Percentiles rank a stretch among this genome's conserved stretches.
Evolutionary conservation across 1,139 yeast species (phyloP).

Genomic region (Suhomyces kunorum): DNA sequence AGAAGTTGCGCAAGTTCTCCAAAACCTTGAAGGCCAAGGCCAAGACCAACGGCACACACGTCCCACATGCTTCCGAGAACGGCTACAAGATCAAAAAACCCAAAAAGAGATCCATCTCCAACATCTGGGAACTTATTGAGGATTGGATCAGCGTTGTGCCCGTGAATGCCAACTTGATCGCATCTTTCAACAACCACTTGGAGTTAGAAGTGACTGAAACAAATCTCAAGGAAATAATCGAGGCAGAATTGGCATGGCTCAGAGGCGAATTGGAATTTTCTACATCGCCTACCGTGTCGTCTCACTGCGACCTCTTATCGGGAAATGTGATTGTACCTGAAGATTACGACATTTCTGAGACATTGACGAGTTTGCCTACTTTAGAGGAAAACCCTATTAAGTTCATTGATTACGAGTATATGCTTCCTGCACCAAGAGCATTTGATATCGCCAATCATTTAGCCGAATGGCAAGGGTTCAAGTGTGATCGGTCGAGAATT

Average conservation of each 20-base stretch:
- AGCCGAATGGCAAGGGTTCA: constrained; percentile 86
- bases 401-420: constrained; percentile 80
- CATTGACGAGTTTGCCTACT: constrained; percentile 25
- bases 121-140: constrained; percentile 60
- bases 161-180: constrained; percentile 41
- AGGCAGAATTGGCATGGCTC: constrained; percentile 59
- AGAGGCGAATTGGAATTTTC: constrained; percentile 35
- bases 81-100: constrained; percentile 17
- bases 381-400: constrained; percentile 50
- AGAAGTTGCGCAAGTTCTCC: constrained; percentile 41
- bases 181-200: constrained; percentile 41
- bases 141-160: constrained; percentile 69
- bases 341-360: constrained; percentile 22
- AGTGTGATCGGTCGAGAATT: constrained; percentile 62
- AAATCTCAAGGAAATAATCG: constrained; percentile 42
- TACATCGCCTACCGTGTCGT: constrained; percentile 58
- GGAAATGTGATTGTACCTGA: constrained; percentile 71
- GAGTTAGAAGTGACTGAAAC: constrained; percentile 23
- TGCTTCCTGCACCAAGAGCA: constrained; percentile 78
- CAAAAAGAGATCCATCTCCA: constrained; percentile 39
- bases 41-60: constrained; percentile 9
- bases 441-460: constrained; percentile 86
- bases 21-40: constrained; percentile 23
- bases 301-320: constrained; percentile 71
- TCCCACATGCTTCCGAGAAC: constrained; percentile 1